These are phyloP conservation scores for Fraxinus quadrangulata DNA, from an alignment of 257 asterid genomes.

Conservation along the genomic window DNA sequence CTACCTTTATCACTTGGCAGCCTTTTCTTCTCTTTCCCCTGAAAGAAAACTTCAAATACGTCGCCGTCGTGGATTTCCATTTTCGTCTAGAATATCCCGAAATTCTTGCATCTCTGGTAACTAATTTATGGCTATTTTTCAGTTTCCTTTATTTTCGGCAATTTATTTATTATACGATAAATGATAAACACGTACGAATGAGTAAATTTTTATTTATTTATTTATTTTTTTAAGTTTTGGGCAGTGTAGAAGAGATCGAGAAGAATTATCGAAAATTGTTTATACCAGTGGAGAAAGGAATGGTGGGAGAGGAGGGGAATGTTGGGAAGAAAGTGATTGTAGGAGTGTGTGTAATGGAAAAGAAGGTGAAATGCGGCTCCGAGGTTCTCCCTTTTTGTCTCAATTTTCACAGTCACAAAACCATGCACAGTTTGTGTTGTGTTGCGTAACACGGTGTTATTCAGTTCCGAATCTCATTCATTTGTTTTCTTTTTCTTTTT, in stretches of 20 bases:
- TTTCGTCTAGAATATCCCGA: slow-evolving; percentile 23
- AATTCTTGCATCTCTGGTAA: slow-evolving; percentile 38
- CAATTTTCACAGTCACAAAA: slow-evolving; percentile 25
- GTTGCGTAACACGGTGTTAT: slow-evolving; percentile 8
- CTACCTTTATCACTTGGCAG: background rate
- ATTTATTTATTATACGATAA: background rate
- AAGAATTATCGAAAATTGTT: background rate
- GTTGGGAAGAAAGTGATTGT: slow-evolving; percentile 54
- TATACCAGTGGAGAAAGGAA: slow-evolving; percentile 15
- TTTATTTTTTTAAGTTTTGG: slow-evolving; percentile 16
- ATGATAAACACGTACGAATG: slow-evolving; percentile 15
- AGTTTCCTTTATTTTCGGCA: slow-evolving; percentile 7
- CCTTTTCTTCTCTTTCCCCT: slow-evolving; percentile 34
- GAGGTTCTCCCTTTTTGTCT: slow-evolving; percentile 69
- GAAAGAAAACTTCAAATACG: slow-evolving; percentile 18
- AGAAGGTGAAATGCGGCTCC: slow-evolving; percentile 99
- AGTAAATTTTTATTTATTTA: background rate
- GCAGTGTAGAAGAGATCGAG: slow-evolving; percentile 34
- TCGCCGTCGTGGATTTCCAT: slow-evolving; percentile 11
- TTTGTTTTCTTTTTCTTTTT: background rate
- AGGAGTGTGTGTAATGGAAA: slow-evolving; percentile 98
- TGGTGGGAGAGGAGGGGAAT: slow-evolving; percentile 45
- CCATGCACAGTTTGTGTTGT: slow-evolving; percentile 36
- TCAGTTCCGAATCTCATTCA: slow-evolving; percentile 14
- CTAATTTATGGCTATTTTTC: slow-evolving; percentile 27